Conservation (phyloP, 106 monocot genomes). For the Dioscorea dumetorum region DNA sequence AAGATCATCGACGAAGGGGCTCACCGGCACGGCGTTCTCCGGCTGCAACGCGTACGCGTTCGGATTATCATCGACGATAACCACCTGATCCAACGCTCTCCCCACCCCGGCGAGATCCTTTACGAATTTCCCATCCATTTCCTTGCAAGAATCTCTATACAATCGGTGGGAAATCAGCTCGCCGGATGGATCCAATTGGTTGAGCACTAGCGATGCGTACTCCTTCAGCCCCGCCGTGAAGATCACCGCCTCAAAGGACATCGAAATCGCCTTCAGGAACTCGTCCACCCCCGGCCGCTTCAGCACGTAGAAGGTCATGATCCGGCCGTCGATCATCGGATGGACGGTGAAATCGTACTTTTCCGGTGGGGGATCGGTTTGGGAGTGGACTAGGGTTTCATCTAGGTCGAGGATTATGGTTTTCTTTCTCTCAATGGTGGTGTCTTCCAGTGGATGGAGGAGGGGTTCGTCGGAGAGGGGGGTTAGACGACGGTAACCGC, state of each 20-base stretch:
- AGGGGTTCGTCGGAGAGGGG: neutral
- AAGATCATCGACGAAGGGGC: constrained; percentile 48
- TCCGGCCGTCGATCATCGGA: constrained; percentile 51
- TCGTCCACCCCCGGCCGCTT: constrained; percentile 75
- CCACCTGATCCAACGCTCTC: constrained; percentile 42
- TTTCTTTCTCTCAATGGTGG: constrained; percentile 16
- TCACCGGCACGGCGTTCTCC: constrained; percentile 63
- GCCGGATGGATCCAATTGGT: constrained; percentile 51
- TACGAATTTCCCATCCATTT: constrained; percentile 49
- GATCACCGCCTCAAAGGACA: constrained; percentile 60
- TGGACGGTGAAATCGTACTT: constrained; percentile 69
- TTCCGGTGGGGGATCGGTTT: constrained; percentile 31
- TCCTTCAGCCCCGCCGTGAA: constrained; percentile 83
- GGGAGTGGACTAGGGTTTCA: constrained; percentile 84
- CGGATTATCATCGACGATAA: constrained; percentile 88
- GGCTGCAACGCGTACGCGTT: constrained; percentile 58
- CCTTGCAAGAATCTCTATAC: constrained; percentile 69
- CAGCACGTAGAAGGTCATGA: constrained; percentile 66
- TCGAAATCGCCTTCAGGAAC: constrained; percentile 37
- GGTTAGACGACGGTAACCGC: neutral
- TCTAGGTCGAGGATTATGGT: constrained; percentile 89
- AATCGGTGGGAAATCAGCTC: constrained; percentile 59
- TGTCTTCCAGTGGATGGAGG: neutral
- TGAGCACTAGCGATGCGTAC: constrained; percentile 88
- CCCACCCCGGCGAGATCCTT: constrained; percentile 64